Percentiles rank a stretch among this genome's conserved stretches.
Conservation (phyloP, 345 rosid species). For the Eucalyptus rudis region DNA sequence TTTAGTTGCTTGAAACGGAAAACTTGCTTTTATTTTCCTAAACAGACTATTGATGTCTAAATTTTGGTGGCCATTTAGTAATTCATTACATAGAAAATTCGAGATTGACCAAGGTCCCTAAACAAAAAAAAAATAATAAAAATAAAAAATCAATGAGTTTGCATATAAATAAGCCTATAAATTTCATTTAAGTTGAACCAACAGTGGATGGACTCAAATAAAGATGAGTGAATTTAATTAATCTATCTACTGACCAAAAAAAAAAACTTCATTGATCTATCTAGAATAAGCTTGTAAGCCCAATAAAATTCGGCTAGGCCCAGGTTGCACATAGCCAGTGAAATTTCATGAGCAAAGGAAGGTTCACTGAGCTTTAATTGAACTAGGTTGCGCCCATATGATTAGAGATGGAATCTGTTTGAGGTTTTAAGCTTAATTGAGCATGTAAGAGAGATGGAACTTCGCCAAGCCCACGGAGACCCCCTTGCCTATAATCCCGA, state of each 20-base stretch:
- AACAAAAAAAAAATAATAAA: no score
- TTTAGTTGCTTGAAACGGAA: not conserved
- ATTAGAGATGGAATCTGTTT: not conserved
- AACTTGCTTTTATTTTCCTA: not conserved
- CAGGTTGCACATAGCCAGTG: accelerated
- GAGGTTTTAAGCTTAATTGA: not conserved
- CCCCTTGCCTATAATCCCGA: accelerated
- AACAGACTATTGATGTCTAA: no score
- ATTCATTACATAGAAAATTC: not conserved
- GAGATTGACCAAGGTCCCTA: accelerated
- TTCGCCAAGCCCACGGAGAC: not conserved
- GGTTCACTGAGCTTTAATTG: no score
- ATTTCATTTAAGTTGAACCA: not conserved
- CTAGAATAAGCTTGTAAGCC: not conserved
- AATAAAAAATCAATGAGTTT: not conserved
- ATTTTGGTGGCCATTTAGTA: no score
- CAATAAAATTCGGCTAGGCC: not conserved
- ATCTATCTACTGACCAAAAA: no score
- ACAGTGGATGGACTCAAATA: no score
- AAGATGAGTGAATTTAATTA: not conserved
- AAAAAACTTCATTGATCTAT: not conserved
- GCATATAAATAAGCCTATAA: not conserved
- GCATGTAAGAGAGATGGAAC: not conserved
- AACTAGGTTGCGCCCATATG: not conserved
- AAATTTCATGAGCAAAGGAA: not conserved